Evolutionary conservation across 2,329 filamentous ascomycete genomes (phyloP), one percentile per base, ranked within the genome.

Genomic region (Colletotrichum brevisporum): DNA sequence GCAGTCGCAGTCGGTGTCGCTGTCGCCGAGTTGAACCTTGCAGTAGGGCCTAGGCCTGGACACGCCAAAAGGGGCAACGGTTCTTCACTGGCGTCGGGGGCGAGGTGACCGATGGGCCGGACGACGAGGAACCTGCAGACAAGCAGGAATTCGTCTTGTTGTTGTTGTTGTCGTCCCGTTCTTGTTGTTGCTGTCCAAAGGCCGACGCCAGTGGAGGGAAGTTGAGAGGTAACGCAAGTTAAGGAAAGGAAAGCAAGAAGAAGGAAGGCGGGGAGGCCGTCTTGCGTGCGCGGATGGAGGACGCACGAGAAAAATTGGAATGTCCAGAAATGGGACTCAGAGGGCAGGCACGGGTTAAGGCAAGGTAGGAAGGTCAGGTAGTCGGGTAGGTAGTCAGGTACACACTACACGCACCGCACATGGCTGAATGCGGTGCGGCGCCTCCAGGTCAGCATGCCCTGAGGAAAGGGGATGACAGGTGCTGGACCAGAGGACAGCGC

Each of bases 221-320:
- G 60, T 31, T 16, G 60, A 27, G n/a, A 70, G 36, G 48, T 16
- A 31, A 31, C 27, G 27, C 27, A 31, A 31, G 27, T 31, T 31
- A 31, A 31, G 27, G 16, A 24, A 39, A 13, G 48, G 27, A 31
- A 50, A 41, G 62, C 13, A 15, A 24, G 27, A 52, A 43, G n/a
- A 39, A 48, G 27, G 15, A 67, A 57, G 57, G 53, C 39, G 45
- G 24, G 41, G 27, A 57, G 57, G 31, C 51, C 43, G 36, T 21
- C 47, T 21, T 51, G 58, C n/a, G 48, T 53, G 52, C 47, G 41
- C 56, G 47, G 56, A 69, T 63, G 52, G 45, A 63, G 53, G 24
- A 70, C 57, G 63, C 52, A 50, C 52, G 41, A 70, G 54, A 63
- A 63, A 67, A 67, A 67, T 52, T 55, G 45, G 58, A 69, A 64